Percentiles rank a stretch among this genome's conserved stretches.
Conservation (phyloP, 495 filamentous ascomycete genomes). For the Lentithecium fluviatile region DNA sequence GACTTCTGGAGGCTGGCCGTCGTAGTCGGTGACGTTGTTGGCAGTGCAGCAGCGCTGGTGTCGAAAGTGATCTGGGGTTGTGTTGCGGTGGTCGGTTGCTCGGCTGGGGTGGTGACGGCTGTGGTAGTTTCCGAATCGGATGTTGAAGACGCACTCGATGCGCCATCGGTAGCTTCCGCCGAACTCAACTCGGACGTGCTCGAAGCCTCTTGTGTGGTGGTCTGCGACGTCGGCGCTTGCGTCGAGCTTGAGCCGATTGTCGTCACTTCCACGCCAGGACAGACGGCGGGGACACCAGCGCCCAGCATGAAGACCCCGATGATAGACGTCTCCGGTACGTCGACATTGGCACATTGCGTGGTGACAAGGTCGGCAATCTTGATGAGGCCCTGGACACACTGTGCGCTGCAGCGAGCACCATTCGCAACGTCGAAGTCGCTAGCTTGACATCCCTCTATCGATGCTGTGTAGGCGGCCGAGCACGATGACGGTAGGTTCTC, state of each 20-base stretch:
- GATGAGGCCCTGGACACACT: conserved; percentile 27
- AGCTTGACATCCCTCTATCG: conserved; percentile 16
- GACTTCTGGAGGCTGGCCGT: conserved; percentile 26
- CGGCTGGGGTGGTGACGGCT: not conserved
- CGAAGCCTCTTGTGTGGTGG: not conserved
- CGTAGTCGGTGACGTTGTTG: not conserved
- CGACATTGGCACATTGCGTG: conserved; percentile 7
- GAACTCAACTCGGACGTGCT: not conserved
- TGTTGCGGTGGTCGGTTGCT: not conserved
- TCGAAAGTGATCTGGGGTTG: not conserved
- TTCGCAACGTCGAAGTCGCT: conserved; percentile 33
- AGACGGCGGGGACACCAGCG: conserved; percentile 24
- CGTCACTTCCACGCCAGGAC: conserved; percentile 12
- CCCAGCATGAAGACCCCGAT: conserved; percentile 31
- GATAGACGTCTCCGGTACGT: conserved; percentile 28
- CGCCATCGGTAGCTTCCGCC: not conserved
- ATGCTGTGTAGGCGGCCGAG: conserved; percentile 24
- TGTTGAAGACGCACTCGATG: not conserved
- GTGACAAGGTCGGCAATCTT: conserved; percentile 9
- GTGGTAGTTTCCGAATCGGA: not conserved
- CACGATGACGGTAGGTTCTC: conserved; percentile 27
- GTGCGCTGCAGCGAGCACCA: conserved; percentile 10
- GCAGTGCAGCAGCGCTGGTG: not conserved
- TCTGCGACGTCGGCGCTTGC: conserved; percentile 3
- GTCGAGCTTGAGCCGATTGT: conserved; percentile 8